Base-by-base conservation (phyloP, 2,329 filamentous ascomycete genomes). In the Dactylella cylindrospora region DNA sequence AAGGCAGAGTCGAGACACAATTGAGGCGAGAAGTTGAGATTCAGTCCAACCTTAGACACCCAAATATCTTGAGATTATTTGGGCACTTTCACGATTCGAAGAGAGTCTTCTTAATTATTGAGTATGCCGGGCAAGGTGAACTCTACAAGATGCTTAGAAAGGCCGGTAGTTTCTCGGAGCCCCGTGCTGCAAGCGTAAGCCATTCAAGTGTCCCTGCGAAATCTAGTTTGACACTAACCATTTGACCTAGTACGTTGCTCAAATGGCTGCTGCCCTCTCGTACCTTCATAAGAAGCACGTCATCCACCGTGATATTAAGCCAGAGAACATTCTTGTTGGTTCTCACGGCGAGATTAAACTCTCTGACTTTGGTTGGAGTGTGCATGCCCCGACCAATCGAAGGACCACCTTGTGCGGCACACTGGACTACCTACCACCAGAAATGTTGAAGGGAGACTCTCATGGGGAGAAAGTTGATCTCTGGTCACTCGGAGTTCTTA, bases 341-440 rank as follows among this genome's bases (percentile, higher is more conserved):
- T 90, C 97, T 61, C 91, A 97, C 71, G 93, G 90, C 67, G 93
- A 98, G 77, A 90, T 98, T 76, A 98, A 98, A 75, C 90, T 98
- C 70, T 94, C 89, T 3, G 93, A 98, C 74, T 98, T 97, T 71
- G 91, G 93, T 43, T 98, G 93, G 93, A 94, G 88, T 72, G 93
- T 97, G 3, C 93, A 98, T 74, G 93, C 93, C 3, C 93, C 93
- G 22, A 96, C 95, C 74, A 94, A 91, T 76, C 79, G 93, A 68
- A 81, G 93, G 65, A 86, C 90, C 71, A 98, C 93, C 52, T 90
- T 97, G 83, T 98, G 93, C 73, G 93, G 93, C 66, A 98, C 93
- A 13, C 82, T 97, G 33, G 93, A 98, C 75, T 98, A 98, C 73
- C 81, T 98, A 12, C 93, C 93, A 2, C 93, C 93, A 3, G 93